A percentile compares a stretch with the other conserved stretches of the same genome.
Conservation (phyloP, 768 basidiomycete genomes). For the Suillus decipiens region DNA sequence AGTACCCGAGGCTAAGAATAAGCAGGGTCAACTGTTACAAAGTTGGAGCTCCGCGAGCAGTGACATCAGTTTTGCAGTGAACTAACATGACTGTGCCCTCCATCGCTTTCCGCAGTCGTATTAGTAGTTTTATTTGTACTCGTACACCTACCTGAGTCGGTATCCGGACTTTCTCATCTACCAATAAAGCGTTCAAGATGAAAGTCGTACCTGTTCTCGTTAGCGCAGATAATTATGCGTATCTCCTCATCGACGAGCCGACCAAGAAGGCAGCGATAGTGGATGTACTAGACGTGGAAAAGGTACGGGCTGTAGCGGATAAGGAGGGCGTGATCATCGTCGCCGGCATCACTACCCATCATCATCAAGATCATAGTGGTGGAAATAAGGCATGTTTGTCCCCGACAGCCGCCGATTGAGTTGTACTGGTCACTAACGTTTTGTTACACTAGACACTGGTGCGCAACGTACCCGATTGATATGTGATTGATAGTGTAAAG, state of each 20-base stretch:
- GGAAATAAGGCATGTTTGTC: slow-evolving; percentile 67
- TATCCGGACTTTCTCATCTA: slow-evolving; percentile 22
- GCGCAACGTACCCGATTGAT: slow-evolving; percentile 15
- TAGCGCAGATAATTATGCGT: slow-evolving; percentile 82
- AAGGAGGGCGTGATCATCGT: slow-evolving; percentile 64
- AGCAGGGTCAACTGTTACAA: not conserved
- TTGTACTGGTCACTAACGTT: slow-evolving; percentile 11
- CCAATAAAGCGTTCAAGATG: slow-evolving; percentile 46
- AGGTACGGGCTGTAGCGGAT: slow-evolving; percentile 64
- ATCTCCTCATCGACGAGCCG: slow-evolving; percentile 72
- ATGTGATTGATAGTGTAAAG: not conserved
- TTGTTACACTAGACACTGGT: slow-evolving; percentile 30
- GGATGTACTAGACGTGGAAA: slow-evolving; percentile 77
- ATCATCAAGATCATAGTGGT: slow-evolving; percentile 87
- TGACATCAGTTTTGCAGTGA: slow-evolving; percentile 14
- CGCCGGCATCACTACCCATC: slow-evolving; percentile 86
- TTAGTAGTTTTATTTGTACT: not conserved
- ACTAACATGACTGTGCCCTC: slow-evolving; percentile 3
- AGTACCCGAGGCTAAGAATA: slow-evolving; percentile 1
- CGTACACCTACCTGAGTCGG: not conserved
- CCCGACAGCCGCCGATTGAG: not conserved
- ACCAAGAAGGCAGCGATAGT: slow-evolving; percentile 73
- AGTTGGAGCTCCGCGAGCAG: not conserved
- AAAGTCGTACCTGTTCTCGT: slow-evolving; percentile 78
- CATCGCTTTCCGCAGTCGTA: slow-evolving; percentile 8